phyloP scores from a whole-genome alignment of 164 flowering plant species.

The Sedum album region DNA sequence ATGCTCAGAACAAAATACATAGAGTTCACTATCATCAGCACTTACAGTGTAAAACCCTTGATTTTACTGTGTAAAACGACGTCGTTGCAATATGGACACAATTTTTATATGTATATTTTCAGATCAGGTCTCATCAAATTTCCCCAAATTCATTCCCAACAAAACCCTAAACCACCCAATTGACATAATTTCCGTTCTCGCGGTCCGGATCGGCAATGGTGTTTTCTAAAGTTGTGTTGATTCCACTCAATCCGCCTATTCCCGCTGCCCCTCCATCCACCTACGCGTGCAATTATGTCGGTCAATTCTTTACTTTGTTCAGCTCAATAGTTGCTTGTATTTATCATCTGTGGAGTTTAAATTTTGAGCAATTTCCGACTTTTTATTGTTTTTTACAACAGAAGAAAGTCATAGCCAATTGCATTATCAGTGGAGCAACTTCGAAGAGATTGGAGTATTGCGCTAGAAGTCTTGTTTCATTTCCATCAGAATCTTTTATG shows the following conservation, averaged over 20 bases:
- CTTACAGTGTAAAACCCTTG: no score
- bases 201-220: not conserved
- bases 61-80: no score
- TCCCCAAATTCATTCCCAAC: not conserved
- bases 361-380: not conserved
- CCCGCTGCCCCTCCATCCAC: not conserved
- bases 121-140: no score
- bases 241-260: not conserved
- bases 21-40: no score
- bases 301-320: not conserved
- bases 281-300: not conserved
- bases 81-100: no score
- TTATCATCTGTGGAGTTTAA: no score
- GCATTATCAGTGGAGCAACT: not conserved
- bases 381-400: not conserved
- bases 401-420: not conserved
- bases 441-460: no score
- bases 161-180: not conserved
- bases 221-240: not conserved
- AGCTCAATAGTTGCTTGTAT: not conserved
- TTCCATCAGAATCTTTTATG: not conserved
- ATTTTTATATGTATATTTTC: no score
- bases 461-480: not conserved
- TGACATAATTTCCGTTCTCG: no score
- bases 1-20: no score